These are phyloP conservation scores for Anisodus tanguticus DNA, from an alignment of 257 asterid species.

Conservation along the genomic window DNA sequence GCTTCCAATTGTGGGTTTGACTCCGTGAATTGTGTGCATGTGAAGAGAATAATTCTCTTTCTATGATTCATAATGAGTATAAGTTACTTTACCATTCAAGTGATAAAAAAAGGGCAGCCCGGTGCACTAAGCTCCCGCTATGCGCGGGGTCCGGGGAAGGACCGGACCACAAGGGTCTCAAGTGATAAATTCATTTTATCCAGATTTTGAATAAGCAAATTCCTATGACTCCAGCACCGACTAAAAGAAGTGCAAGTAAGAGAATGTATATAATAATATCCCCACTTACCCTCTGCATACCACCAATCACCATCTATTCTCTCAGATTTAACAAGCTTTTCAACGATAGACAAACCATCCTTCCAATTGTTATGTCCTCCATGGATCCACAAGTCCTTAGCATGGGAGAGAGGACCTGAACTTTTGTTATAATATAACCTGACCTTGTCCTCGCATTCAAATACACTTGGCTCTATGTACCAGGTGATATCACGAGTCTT, in stretches of 20 bases:
- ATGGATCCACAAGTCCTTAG: constrained; percentile 81
- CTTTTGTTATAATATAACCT: constrained; percentile 71
- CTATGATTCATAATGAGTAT: background rate
- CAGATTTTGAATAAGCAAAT: background rate
- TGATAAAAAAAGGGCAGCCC: too few relatives aligned
- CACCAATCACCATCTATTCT: constrained; percentile 79
- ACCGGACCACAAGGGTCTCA: background rate
- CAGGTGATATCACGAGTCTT: constrained; percentile 62
- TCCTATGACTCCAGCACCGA: background rate
- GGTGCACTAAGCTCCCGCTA: too few relatives aligned
- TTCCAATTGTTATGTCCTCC: constrained; percentile 89
- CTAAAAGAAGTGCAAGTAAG: constrained; percentile 27
- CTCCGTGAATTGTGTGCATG: background rate
- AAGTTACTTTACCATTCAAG: background rate
- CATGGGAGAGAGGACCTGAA: constrained; percentile 73
- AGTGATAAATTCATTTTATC: background rate
- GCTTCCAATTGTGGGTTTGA: background rate
- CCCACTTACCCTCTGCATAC: constrained; percentile 76
- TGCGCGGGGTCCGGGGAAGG: too few relatives aligned
- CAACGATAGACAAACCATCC: constrained; percentile 73
- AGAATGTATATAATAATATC: constrained; percentile 24
- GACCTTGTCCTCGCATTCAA: constrained; percentile 62
- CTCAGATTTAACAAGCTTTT: constrained; percentile 62
- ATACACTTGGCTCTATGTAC: constrained; percentile 68
- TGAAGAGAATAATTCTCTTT: background rate